Conservation (phyloP, 2,329 filamentous ascomycete genomes). For the Lachnellula arida region DNA sequence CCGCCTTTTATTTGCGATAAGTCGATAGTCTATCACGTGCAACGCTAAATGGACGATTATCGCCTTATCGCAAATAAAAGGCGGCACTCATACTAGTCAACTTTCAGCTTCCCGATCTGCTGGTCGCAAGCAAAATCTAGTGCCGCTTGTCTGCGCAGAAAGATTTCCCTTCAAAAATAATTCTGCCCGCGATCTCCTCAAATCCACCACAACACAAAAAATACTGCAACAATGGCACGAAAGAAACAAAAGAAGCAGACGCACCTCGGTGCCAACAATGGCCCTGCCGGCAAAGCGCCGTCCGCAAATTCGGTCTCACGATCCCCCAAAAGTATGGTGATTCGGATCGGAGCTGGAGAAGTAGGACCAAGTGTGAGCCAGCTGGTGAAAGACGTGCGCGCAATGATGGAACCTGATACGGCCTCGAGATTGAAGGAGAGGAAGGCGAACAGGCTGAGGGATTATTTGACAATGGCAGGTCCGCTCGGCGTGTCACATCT, state of each 20-base stretch:
- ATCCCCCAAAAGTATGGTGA: slow-evolving; percentile 94
- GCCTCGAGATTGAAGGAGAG: slow-evolving; percentile 86
- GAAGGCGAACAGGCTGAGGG: slow-evolving; percentile 78
- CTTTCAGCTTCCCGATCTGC: no score
- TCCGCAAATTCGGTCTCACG: slow-evolving; percentile 56
- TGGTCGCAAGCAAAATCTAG: background rate
- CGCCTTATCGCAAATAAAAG: slow-evolving; percentile 23
- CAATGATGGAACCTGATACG: slow-evolving; percentile 94
- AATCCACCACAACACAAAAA: slow-evolving; percentile 15
- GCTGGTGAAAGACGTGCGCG: slow-evolving; percentile 82
- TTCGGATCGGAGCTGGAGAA: slow-evolving; percentile 90
- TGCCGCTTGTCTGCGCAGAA: slow-evolving; percentile 27
- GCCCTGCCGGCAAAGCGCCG: slow-evolving; percentile 48
- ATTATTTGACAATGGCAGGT: slow-evolving; percentile 94
- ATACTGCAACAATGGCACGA: slow-evolving; percentile 61
- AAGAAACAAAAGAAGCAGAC: slow-evolving; percentile 84
- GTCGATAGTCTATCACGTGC: no score
- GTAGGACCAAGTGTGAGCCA: slow-evolving; percentile 89
- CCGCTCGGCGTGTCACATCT: slow-evolving; percentile 90
- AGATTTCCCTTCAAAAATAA: slow-evolving; percentile 20
- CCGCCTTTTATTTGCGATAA: no score
- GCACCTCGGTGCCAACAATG: slow-evolving; percentile 61
- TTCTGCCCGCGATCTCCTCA: slow-evolving; percentile 18
- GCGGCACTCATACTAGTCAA: no score
- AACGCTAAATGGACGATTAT: no score